Evolutionary conservation across 208 protist genomes (phyloP), one percentile per base, ranked within the genome.

Genomic region (Borovskyia barvae): DNA sequence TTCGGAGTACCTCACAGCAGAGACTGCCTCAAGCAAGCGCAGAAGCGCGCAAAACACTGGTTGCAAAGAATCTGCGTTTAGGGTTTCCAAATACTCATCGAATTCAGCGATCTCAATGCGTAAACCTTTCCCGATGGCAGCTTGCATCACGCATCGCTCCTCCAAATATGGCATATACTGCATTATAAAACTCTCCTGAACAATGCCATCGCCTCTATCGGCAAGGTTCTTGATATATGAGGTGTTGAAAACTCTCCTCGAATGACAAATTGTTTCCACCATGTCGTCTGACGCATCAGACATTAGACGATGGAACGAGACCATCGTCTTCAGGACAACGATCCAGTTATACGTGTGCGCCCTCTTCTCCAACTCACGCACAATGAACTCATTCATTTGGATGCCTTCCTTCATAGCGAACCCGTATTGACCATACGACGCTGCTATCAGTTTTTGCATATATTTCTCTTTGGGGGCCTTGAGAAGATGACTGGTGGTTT

Each of bases 401-500:
- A 67, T 20, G 0, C 71, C 67, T 25, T 66, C 63, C 39, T 66
- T 85, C 40, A 58, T 7, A 3, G 35, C 37, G 0, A 29, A 45
- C 28, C 64, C 62, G 46, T 59, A 78, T 24, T 85, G 68, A 4
- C 80, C 85, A 52, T 85, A 86, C 7, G 86, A 82, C 0, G 80
- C 81, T 17, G 73, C 71, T 37, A 95, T 54, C 4, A 95, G 71
- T 25, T 68, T 55, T 35, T 92, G 76, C 58, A 93, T 66, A 41
- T 95, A 87, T 59, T 95, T 95, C 46, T 93, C 83, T 30, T 93
- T 95, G 11, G 89, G 89, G 9, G 84, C 81, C 35, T 95, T 93
- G 22, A 90, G 59, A 67, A 85, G 77, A 46, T 90, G 82, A 22
- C 89, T 95, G 15, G 89, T 95, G n/a, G 70, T 51, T 29, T 95